A percentile compares a stretch with the other conserved stretches of the same genome.
These are phyloP conservation scores for Botrytis medusae DNA, from an alignment of 2,329 filamentous ascomycete genomes.

Conservation along the genomic window DNA sequence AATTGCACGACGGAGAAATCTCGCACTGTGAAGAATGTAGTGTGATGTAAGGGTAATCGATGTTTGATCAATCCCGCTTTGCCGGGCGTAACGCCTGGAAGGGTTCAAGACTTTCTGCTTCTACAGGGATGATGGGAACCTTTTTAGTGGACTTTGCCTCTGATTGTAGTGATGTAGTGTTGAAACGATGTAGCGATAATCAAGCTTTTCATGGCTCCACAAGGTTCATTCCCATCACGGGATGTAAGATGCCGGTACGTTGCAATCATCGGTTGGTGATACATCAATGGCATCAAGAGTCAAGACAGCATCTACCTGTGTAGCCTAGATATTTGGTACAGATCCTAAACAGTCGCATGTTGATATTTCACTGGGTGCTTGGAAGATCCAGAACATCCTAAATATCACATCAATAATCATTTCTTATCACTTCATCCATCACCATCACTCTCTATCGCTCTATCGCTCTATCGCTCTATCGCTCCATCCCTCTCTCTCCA, in stretches of 20 bases:
- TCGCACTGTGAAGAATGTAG: background rate
- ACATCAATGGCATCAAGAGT: background rate
- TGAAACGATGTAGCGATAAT: background rate
- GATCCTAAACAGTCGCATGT: background rate
- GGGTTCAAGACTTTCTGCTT: too few relatives aligned
- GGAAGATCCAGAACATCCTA: too few relatives aligned
- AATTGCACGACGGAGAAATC: background rate
- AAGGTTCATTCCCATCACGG: background rate
- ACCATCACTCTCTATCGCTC: background rate
- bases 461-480: too few relatives aligned
- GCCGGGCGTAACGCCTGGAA: background rate
- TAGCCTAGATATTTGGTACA: background rate
- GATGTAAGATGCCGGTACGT: background rate
- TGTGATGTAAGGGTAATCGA: background rate
- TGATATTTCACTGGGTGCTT: background rate
- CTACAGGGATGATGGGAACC: background rate
- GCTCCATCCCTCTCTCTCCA: background rate
- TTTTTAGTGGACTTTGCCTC: background rate
- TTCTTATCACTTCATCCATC: background rate
- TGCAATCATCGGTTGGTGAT: background rate
- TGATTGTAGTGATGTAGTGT: background rate
- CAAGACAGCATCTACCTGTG: background rate
- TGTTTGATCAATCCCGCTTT: background rate
- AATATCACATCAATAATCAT: too few relatives aligned
- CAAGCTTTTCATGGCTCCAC: background rate